phyloP scores from a whole-genome alignment of 2,329 filamentous ascomycete species.

The Fusarium nygamai region DNA sequence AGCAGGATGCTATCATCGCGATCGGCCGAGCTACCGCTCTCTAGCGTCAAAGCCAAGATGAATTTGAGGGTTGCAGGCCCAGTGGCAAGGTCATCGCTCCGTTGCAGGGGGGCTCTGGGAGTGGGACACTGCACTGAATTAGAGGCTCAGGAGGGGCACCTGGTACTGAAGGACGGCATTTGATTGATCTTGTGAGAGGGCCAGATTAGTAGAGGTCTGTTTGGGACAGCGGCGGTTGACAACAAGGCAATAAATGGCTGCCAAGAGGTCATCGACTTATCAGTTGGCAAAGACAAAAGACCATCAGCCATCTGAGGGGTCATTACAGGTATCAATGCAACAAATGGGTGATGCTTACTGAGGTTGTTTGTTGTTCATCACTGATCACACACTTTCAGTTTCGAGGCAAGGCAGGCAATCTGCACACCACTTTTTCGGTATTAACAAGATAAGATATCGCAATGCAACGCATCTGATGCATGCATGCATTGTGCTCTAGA shows the following conservation, averaged over 20 bases:
- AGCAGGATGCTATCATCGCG: constrained; percentile 15
- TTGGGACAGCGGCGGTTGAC: neutral
- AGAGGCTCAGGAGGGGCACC: constrained; percentile 5
- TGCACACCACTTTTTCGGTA: neutral
- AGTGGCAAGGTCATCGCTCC: constrained; percentile 10
- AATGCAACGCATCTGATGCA: neutral
- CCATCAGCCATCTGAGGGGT: neutral
- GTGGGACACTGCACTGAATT: constrained; percentile 6
- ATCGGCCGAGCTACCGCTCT: constrained; percentile 39
- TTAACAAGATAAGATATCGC: neutral
- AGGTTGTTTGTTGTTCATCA: neutral
- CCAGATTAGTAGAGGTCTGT: neutral
- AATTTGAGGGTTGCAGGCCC: constrained; percentile 18
- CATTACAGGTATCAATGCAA: neutral
- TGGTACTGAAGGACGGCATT: constrained; percentile 15
- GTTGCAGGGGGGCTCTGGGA: constrained; percentile 11
- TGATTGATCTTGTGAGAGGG: constrained; percentile 4
- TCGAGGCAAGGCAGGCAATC: neutral
- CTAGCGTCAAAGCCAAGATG: constrained; percentile 42
- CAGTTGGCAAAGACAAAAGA: neutral
- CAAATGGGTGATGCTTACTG: neutral
- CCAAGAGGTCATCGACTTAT: constrained; percentile 12
- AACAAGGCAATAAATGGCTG: constrained; percentile 18
- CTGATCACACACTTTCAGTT: neutral
- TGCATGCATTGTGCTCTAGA: neutral